phyloP scores from a whole-genome alignment of 192 early-diverging fungal species.

The Geranomyces variabilis region DNA sequence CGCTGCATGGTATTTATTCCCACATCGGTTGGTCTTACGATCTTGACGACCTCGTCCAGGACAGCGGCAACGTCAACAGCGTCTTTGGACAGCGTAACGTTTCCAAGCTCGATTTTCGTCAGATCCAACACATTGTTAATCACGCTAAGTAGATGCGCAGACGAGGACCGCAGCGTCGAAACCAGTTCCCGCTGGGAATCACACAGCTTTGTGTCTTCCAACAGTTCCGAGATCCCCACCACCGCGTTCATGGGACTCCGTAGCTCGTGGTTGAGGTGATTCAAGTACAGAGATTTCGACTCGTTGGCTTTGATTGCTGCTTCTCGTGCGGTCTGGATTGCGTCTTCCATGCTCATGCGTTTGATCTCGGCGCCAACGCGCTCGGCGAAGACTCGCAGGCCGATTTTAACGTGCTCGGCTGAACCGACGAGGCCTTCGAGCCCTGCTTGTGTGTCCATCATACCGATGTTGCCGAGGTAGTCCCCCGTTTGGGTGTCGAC shows the following conservation, averaged over 20 bases:
- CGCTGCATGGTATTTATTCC: background rate
- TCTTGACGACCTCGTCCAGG: constrained; percentile 11
- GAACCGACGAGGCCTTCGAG: constrained; percentile 10
- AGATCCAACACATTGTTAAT: constrained; percentile 29
- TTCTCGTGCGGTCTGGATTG: background rate
- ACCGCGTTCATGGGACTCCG: constrained; percentile 17
- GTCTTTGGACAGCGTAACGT: background rate
- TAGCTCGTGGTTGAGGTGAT: constrained; percentile 16
- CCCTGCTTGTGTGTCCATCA: constrained; percentile 15
- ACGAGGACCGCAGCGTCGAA: background rate
- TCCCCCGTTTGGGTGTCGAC: constrained; percentile 17
- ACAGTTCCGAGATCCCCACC: constrained; percentile 3
- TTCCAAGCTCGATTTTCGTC: constrained; percentile 24
- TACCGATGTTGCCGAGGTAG: constrained; percentile 17
- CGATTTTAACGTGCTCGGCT: constrained; percentile 19
- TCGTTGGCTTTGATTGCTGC: constrained; percentile 4
- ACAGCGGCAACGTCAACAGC: background rate
- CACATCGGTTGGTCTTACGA: constrained; percentile 18
- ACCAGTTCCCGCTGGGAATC: constrained; percentile 8
- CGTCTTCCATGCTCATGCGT: constrained; percentile 14
- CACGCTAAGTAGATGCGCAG: constrained; percentile 10
- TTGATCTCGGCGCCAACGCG: constrained; percentile 26
- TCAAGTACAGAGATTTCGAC: constrained; percentile 3
- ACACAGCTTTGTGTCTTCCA: constrained; percentile 9
- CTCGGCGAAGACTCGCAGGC: constrained; percentile 25